Evolutionary conservation across 441 rosid species (phyloP), one percentile per base, ranked within the genome.

Genomic region (Jatropha multifida): DNA sequence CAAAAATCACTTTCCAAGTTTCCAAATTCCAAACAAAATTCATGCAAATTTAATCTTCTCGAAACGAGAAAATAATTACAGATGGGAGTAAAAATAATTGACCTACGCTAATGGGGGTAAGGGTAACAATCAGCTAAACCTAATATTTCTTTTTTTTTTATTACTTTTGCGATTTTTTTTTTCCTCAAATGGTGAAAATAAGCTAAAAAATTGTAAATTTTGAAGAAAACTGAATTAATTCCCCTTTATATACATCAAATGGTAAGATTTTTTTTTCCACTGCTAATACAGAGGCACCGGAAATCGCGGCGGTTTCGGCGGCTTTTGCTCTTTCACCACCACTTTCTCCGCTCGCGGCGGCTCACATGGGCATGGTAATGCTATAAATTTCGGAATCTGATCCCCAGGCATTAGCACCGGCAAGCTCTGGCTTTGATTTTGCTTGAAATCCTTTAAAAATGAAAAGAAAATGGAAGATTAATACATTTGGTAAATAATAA

Each of bases 321-420:
- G 90, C 68, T 83, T 85, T 51, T 86, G 77, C 52, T 79, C 83
- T 68, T 81, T 72, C 2, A 87, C 81, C 7, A 77, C 79, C 10
- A 81, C 65, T 73, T 79, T 85, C 63, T 88, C 90, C 61, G 81
- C 75, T 7, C 86, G 80, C 27, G 83, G 89, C 5, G 94, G 95
- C 85, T 88, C 78, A 68, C 97, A 86, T 0, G 98, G 98, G 71
- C 95, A 90, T 54, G 97, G 95, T 80, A 94, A 84, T 79, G 98
- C 97, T 79, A 94, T 89, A 67, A 94, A 94, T 76, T 87, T 94
- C 0, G 98, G 93, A 38, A 89, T 79, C 63, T 78, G 69, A 66
- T 94, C 97, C 65, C 98, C 98, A 0, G 97, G 98, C 98, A 94
- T 94, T 76, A 92, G 26, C 0, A 94, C 98, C 52, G 97, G 85